Evolutionary conservation across 208 protist genomes (phyloP), one percentile per base, ranked within the genome.

Genomic region (Trypanosoma cruzi): DNA sequence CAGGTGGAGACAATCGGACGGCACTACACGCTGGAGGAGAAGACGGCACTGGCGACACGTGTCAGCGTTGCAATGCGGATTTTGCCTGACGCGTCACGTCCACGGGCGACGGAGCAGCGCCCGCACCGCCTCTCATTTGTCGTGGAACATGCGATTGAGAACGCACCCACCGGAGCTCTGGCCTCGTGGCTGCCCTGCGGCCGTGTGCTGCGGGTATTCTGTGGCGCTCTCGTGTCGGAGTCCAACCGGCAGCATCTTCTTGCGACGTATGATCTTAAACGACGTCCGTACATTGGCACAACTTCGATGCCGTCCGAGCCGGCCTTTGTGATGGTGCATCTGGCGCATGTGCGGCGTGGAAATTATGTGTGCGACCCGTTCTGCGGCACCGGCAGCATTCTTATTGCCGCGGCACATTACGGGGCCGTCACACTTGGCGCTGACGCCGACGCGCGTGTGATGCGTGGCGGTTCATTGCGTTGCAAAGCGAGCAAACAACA

Each of bases 251-350:
- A 69, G 28, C 48, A 48, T 22, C 50, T 92, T 22, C 82, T 98
- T 6, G 67, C 84, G 20, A 69, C 48, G 37, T 98, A 94, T 75
- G 84, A 89, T 58, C 80, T 99, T 8, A 84, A 86, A 49, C 75
- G 70, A n/a, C 81, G 97, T 10, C 84, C 83, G 26, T 98, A 98
- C 81, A 88, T 99, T 64, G 97, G 97, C 59, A 98, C 97, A 2
- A 99, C 97, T 2, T 96, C 96, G 29, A 98, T 99, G 96, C 89
- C 96, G n/a, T 83, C 94, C 29, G 95, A 99, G 73, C 88, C 97
- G 61, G 88, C 92, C 2, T 74, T 98, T 22, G 60, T 98, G 49
- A 96, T 97, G 90, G 84, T 82, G 32, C 98, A 99, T 72, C 59
- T 96, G 60, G 88, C 81, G n/a, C 49, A 81, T 20, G 88, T 97